Conservation (phyloP, 345 rosid genomes). For the Chamaenerion angustifolium region DNA sequence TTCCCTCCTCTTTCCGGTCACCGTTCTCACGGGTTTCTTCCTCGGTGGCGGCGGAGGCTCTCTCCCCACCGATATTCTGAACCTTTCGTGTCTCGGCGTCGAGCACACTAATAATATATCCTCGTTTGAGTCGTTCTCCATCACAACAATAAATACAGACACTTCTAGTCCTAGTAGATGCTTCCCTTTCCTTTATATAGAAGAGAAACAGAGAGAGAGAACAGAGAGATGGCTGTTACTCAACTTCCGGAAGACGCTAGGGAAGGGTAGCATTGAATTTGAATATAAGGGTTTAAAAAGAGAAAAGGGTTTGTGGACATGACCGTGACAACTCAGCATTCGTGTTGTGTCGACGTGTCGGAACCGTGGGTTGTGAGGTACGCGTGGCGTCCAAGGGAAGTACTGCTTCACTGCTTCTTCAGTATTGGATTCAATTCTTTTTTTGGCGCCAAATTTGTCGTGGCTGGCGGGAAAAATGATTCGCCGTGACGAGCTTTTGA, state of each 20-base stretch:
- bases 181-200: too few relatives aligned
- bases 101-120: conserved; percentile 7
- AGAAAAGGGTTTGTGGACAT: conserved; percentile 7
- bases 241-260: conserved; percentile 11
- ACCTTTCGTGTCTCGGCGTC: conserved; percentile 21
- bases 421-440: too few relatives aligned
- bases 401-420: too few relatives aligned
- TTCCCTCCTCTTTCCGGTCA: conserved; percentile 12
- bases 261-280: too few relatives aligned
- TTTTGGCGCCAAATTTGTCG: too few relatives aligned
- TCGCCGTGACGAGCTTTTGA: too few relatives aligned
- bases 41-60: conserved; percentile 19
- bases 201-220: too few relatives aligned
- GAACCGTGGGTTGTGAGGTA: not conserved
- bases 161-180: too few relatives aligned
- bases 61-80: conserved; percentile 13
- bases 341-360: not conserved
- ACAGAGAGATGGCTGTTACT: too few relatives aligned
- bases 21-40: conserved; percentile 17
- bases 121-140: not conserved
- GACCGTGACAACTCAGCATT: conserved; percentile 5
- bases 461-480: too few relatives aligned
- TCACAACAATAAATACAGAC: not conserved
- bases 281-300: too few relatives aligned
- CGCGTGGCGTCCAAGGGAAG: conserved; percentile 2